These are phyloP conservation scores for Pyrenochaeta sp. DNA, from an alignment of 2,329 filamentous ascomycete species.

Conservation along the genomic window DNA sequence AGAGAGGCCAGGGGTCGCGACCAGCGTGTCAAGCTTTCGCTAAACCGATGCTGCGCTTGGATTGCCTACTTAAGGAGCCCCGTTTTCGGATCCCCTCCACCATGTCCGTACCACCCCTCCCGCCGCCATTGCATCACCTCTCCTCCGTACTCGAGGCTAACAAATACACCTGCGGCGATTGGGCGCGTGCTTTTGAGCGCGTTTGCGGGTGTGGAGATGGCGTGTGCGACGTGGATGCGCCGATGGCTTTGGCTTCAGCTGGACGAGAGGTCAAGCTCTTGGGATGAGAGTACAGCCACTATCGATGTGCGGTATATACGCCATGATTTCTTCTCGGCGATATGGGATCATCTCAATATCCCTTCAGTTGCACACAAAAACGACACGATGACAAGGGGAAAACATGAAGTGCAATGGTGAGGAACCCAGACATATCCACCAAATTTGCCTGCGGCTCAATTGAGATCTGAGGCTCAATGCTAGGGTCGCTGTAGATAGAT, in stretches of 20 bases:
- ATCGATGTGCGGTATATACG: too few species aligned
- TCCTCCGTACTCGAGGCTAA: background rate
- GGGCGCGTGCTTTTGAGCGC: slow-evolving; percentile 3
- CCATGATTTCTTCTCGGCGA: too few species aligned
- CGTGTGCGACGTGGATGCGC: background rate
- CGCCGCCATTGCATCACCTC: slow-evolving; percentile 1
- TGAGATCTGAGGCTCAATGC: too few species aligned
- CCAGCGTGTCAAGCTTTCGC: slow-evolving; percentile 10
- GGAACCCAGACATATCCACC: too few species aligned
- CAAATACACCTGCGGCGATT: slow-evolving; percentile 4
- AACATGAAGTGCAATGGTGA: too few species aligned
- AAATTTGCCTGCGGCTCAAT: too few species aligned
- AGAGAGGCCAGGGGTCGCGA: too few species aligned
- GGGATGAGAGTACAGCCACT: too few species aligned
- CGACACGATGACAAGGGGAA: too few species aligned
- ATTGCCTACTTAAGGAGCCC: slow-evolving; percentile 1
- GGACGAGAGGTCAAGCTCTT: background rate
- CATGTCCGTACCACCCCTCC: slow-evolving; percentile 11
- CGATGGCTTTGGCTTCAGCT: background rate
- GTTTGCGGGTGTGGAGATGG: too few species aligned
- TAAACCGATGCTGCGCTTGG: slow-evolving; percentile 6
- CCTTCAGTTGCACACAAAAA: too few species aligned
- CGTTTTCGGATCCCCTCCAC: slow-evolving; percentile 11
- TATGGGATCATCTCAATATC: too few species aligned
- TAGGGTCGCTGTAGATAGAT: background rate